Percentiles rank a stretch among this genome's conserved stretches.
These are phyloP conservation scores for Chlorophyllum brunneum DNA, from an alignment of 768 basidiomycete genomes.

Conservation along the genomic window DNA sequence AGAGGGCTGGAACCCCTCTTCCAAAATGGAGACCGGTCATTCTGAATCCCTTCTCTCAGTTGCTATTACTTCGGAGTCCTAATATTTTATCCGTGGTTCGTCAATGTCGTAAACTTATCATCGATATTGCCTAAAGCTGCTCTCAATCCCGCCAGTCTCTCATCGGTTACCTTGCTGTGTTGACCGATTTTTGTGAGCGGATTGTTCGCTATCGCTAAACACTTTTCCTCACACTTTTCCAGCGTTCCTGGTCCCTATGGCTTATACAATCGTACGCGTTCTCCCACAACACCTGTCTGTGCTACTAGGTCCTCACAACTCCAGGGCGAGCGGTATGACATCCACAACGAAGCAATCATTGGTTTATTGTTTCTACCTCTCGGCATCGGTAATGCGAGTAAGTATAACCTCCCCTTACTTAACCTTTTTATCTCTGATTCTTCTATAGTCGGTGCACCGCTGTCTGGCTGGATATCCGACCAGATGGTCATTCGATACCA, in stretches of 20 bases:
- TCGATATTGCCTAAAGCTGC: not conserved
- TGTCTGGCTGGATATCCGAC: slow-evolving; percentile 61
- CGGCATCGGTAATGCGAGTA: slow-evolving; percentile 57
- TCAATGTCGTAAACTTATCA: slow-evolving; percentile 9
- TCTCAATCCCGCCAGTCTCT: slow-evolving; percentile 12
- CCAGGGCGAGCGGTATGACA: slow-evolving; percentile 54
- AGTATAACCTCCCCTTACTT: slow-evolving; percentile 18
- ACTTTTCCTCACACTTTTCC: not conserved
- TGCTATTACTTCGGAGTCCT: slow-evolving; percentile 49
- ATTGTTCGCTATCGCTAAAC: not conserved
- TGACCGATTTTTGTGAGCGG: slow-evolving; percentile 43
- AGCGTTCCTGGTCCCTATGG: slow-evolving; percentile 57
- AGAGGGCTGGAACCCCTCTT: slow-evolving; percentile 26
- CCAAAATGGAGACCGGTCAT: slow-evolving; percentile 28
- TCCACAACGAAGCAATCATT: slow-evolving; percentile 53
- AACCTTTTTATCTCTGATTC: not conserved
- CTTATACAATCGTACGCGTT: slow-evolving; percentile 59
- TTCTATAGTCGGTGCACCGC: slow-evolving; percentile 51
- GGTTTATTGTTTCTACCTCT: slow-evolving; percentile 57
- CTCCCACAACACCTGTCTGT: not conserved
- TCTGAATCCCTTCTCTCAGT: slow-evolving; percentile 50
- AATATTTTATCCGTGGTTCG: slow-evolving; percentile 49
- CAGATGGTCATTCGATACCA: slow-evolving; percentile 43
- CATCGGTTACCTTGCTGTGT: slow-evolving; percentile 21
- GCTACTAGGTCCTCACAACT: not conserved